phyloP scores from a whole-genome alignment of 192 early-diverging fungal species.

The Backusella tarrabulga region DNA sequence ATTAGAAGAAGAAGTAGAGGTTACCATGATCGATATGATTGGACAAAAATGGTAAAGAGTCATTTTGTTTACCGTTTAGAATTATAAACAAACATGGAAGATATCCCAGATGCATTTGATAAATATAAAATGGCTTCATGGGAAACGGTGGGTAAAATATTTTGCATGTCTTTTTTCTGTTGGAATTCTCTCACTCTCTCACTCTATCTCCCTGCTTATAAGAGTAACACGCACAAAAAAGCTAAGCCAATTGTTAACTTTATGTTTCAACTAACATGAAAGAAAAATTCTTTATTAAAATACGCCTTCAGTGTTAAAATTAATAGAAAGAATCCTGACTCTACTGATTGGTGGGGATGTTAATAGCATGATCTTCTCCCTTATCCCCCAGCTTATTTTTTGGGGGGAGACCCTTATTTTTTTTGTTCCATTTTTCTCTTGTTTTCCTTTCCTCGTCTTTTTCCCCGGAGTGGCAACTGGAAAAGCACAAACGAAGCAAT shows the following conservation, averaged over 20 bases:
- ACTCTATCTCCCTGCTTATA: neutral
- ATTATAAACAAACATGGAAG: neutral
- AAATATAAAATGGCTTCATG: neutral
- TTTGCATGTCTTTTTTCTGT: neutral
- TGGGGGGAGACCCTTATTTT: neutral
- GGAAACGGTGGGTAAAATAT: neutral
- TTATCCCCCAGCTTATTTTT: neutral
- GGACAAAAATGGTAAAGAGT: neutral
- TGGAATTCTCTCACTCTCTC: neutral
- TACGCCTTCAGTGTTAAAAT: neutral
- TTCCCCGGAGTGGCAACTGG: neutral
- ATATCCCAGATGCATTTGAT: neutral
- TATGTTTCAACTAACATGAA: neutral
- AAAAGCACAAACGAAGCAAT: neutral
- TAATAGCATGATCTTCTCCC: neutral
- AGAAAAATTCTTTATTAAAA: neutral
- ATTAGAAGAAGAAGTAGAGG: neutral
- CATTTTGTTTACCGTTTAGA: neutral
- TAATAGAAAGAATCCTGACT: neutral
- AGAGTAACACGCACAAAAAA: neutral
- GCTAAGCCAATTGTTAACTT: neutral
- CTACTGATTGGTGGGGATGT: neutral
- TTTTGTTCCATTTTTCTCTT: neutral
- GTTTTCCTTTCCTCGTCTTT: neutral
- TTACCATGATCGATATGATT: neutral